Evolutionary conservation across 208 protist species (phyloP), one percentile per base, ranked within the genome.

Genomic region (Leptomonas seymouri): DNA sequence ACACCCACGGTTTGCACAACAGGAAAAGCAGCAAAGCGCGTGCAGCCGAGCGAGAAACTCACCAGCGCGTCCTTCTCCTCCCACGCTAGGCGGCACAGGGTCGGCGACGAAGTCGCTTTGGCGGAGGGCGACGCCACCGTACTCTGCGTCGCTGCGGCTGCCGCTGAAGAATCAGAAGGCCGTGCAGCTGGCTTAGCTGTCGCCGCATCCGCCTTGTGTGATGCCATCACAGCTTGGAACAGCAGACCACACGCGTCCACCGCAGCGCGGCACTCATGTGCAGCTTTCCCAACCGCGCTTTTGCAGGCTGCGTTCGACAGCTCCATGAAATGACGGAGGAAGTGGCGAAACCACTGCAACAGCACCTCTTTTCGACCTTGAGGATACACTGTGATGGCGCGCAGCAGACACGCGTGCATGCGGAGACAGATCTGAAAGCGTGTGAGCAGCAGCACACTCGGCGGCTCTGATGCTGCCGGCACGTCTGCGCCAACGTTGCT

Each of bases 21-120:
- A n/a, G 78, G 59, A 8, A 81, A 81, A 39, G 62, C 75, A 1
- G 63, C 50, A 50, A 86, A 93, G 16, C 83, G 80, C 6, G 84
- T 74, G 28, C 76, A 89, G 15, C 90, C 90, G 0, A 95, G 53
- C 1, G 86, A 68, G 67, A 95, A 95, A 41, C 56, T 69, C 49
- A 86, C 31, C 3, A 95, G 71, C 0, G 90, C 87, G 25, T 75
- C 74, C 54, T 69, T 68, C 36, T 87, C 80, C 18, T 66, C 73
- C 23, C 21, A 53, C 11, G 74, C 57, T 21, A 91, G 57, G 0
- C 46, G 14, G 16, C 61, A 67, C n/a, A 67, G 61, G 3, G 71
- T 54, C 2, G 86, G 63, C 14, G 78, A 41, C 4, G 61, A 42
- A 2, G 67, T 11, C 14, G 63, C 23, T 11, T 8, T 25, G 8